Evolutionary conservation across 2,329 filamentous ascomycete genomes (phyloP), one percentile per base, ranked within the genome.

Genomic region (Gyromitra esculenta): DNA sequence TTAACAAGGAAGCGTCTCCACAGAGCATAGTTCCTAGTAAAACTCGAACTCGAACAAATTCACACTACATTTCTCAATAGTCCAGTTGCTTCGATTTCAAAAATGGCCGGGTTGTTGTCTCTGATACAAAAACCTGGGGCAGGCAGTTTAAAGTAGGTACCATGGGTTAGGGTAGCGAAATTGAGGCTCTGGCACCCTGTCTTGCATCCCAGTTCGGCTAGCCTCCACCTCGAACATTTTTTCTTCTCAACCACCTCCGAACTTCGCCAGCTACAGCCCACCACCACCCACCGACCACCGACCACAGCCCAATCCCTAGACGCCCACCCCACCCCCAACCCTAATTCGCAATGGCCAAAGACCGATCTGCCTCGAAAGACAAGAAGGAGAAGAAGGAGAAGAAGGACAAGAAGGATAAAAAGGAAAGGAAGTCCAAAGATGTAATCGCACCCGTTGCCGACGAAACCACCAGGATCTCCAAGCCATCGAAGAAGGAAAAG

Each of bases 301-400:
- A 60, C 64, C 76, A 43, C 67, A 48, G 50, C 73, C 65, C 56
- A 52, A 60, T 56, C 60, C 25, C 50, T 50, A 52, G n/a, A 52
- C 52, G 39, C 31, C 43, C n/a, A 54, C 62, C 50, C 73, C 56
- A 37, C 50, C 41, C 31, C 35, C 43, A 71, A 57, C 54, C 41
- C 50, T 18, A 52, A 54, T 70, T 52, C 52, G 66, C 66, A 69
- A 80, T 80, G 79, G 79, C 74, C 45, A 81, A 80, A 60, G 79
- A 80, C 45, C 64, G 68, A 64, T 73, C 77, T 13, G 37, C 59
- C 18, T 39, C 71, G 21, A 79, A 79, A 43, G 79, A 79, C 60
- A 83, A 83, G 39, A 82, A 83, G 18, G 78, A 79, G 21, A 82
- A 83, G 37, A 82, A 83, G 18, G 78, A 79, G 25, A 82, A 83